A percentile compares a stretch with the other conserved stretches of the same genome.
phyloP scores from a whole-genome alignment of 192 early-diverging fungal genomes.

The Phlyctochytrium planicorne region DNA sequence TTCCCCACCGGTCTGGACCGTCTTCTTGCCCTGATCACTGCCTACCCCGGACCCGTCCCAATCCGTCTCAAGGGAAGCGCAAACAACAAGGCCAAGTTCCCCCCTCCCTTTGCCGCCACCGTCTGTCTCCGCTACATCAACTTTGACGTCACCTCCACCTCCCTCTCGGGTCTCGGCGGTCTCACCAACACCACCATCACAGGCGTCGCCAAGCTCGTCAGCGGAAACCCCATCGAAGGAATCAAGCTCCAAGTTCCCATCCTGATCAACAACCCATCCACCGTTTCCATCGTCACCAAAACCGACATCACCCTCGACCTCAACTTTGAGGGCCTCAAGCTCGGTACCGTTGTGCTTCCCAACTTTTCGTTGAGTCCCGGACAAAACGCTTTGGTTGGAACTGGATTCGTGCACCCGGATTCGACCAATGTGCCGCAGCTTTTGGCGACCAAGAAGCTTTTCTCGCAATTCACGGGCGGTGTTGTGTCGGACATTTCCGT shows the following conservation, averaged over 20 bases:
- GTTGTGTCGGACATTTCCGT: not conserved
- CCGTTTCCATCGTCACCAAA: not conserved
- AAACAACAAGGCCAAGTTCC: slow-evolving; percentile 1
- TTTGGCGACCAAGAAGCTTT: not conserved
- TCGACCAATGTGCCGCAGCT: too few relatives aligned
- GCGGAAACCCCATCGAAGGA: slow-evolving; percentile 5
- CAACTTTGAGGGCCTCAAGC: not conserved
- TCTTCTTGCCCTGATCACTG: not conserved
- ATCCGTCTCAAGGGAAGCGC: not conserved
- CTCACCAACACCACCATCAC: slow-evolving; percentile 1
- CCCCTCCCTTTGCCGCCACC: not conserved
- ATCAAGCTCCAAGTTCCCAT: slow-evolving; percentile 7
- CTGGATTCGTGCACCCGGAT: slow-evolving; percentile 1
- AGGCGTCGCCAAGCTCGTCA: not conserved
- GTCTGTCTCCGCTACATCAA: not conserved
- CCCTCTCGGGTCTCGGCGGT: not conserved
- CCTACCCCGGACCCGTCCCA: not conserved
- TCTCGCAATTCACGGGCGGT: slow-evolving; percentile 4
- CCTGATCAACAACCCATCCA: slow-evolving; percentile 10
- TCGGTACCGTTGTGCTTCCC: slow-evolving; percentile 7
- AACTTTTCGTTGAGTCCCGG: not conserved
- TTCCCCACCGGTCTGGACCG: not conserved
- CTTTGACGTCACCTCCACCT: not conserved
- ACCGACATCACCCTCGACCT: slow-evolving; percentile 8
- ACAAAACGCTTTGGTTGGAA: not conserved